Percentiles rank a stretch among this genome's conserved stretches.
Evolutionary conservation across 306 rosid species (phyloP).

Genomic region (Rosa multiflora): DNA sequence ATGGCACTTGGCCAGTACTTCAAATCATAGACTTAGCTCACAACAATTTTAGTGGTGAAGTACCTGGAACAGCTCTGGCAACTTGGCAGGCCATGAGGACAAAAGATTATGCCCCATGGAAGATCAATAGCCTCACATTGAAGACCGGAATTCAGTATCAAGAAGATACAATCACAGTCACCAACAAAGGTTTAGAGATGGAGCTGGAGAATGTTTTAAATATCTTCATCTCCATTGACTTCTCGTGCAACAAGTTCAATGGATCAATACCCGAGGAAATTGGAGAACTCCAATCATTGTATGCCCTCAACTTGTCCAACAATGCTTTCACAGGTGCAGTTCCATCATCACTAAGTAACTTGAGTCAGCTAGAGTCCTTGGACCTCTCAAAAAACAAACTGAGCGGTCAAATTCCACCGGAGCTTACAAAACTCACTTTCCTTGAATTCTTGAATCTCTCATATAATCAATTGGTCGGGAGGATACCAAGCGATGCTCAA

Average conservation of each 20-base stretch:
- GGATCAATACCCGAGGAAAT: background rate
- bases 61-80: background rate
- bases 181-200: background rate
- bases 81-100: background rate
- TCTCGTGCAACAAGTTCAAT: background rate
- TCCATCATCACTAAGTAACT: background rate
- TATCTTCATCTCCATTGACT: background rate
- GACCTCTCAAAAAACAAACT: background rate
- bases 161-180: background rate
- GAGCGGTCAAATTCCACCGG: background rate
- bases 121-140: too few relatives aligned
- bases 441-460: background rate
- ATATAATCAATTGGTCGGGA: background rate
- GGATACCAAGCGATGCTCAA: background rate
- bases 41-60: background rate
- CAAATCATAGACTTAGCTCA: background rate
- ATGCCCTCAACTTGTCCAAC: background rate
- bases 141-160: background rate
- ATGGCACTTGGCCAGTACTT: background rate
- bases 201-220: background rate
- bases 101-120: background rate
- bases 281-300: background rate
- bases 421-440: background rate
- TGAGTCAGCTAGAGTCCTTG: background rate
- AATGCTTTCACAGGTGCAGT: background rate